These are phyloP conservation scores for Scleromitrula shiraiana DNA, from an alignment of 2,329 filamentous ascomycete genomes.

Conservation along the genomic window DNA sequence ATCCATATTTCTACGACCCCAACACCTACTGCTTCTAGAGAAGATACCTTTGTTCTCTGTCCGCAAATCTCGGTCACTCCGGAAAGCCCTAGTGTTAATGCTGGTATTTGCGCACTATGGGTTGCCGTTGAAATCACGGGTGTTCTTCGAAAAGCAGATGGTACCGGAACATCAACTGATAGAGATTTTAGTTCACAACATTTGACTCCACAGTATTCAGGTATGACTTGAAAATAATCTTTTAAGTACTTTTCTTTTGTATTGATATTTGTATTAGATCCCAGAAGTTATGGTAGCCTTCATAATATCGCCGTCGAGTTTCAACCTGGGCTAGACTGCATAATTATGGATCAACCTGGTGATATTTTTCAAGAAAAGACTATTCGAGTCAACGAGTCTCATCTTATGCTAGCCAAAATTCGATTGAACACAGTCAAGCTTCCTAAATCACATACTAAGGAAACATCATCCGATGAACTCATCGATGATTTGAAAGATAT, in stretches of 20 bases:
- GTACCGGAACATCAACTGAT: conserved; percentile 5
- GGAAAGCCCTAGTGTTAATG: conserved; percentile 26
- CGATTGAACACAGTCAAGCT: conserved; percentile 16
- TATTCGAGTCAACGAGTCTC: conserved; percentile 22
- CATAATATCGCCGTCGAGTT: conserved; percentile 26
- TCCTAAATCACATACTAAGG: conserved; percentile 26
- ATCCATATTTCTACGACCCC: conserved; percentile 1
- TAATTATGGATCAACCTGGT: conserved; percentile 24
- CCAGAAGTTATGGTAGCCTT: conserved; percentile 20
- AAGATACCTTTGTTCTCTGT: conserved; percentile 17
- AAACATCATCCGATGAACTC: conserved; percentile 43
- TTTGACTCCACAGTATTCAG: conserved; percentile 1
- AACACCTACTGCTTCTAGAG: not conserved
- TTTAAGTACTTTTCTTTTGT: not conserved
- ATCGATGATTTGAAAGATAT: conserved; percentile 52
- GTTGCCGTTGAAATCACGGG: conserved; percentile 32
- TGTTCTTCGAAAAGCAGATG: conserved; percentile 19
- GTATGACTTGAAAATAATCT: not conserved
- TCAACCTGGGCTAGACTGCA: conserved; percentile 19
- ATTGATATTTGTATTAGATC: conserved; percentile 12
- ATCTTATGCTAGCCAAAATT: conserved; percentile 26
- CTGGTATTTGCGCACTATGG: conserved; percentile 27
- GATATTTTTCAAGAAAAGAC: conserved; percentile 21
- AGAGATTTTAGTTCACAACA: not conserved
- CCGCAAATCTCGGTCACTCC: conserved; percentile 28